Evolutionary conservation across 2,329 filamentous ascomycete species (phyloP).

Genomic region (Aspergillus latus): DNA sequence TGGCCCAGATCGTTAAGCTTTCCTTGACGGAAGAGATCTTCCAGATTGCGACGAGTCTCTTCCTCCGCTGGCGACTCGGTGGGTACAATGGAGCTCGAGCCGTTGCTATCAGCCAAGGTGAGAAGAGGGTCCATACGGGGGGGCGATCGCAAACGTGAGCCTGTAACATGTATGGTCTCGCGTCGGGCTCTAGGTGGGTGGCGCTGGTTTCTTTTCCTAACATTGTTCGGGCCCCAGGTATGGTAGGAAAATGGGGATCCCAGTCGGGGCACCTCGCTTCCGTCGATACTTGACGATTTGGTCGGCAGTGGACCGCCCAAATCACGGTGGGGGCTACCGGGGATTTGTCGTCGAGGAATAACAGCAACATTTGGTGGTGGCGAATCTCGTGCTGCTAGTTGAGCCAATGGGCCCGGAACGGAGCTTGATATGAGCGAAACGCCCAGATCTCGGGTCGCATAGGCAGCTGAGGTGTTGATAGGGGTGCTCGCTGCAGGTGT

Average conservation of each 20-base stretch:
- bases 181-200: constrained; percentile 36
- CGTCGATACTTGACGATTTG: constrained; percentile 19
- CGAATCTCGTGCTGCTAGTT: constrained; percentile 32
- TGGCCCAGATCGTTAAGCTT: constrained; percentile 50
- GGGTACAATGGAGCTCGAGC: constrained; percentile 42
- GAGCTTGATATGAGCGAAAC: constrained; percentile 45
- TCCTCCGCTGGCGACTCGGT: constrained; percentile 53
- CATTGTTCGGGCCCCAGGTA: constrained; percentile 49
- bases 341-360: constrained; percentile 40
- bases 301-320: constrained; percentile 13
- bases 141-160: constrained; percentile 50
- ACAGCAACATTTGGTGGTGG: constrained; percentile 26
- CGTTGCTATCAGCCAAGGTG: constrained; percentile 42
- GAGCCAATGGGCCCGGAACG: constrained; percentile 39
- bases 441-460: constrained; percentile 46
- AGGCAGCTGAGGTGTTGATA: constrained; percentile 32
- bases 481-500: constrained; percentile 25
- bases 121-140: constrained; percentile 49
- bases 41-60: constrained; percentile 54
- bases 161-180: constrained; percentile 48
- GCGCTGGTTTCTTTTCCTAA: constrained; percentile 33
- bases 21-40: constrained; percentile 45
- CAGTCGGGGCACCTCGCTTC: constrained; percentile 41
- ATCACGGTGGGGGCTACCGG: constrained; percentile 12
- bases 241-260: constrained; percentile 52